Evolutionary conservation across 2,329 filamentous ascomycete genomes (phyloP).

Genomic region (Aspergillus carbonarius): DNA sequence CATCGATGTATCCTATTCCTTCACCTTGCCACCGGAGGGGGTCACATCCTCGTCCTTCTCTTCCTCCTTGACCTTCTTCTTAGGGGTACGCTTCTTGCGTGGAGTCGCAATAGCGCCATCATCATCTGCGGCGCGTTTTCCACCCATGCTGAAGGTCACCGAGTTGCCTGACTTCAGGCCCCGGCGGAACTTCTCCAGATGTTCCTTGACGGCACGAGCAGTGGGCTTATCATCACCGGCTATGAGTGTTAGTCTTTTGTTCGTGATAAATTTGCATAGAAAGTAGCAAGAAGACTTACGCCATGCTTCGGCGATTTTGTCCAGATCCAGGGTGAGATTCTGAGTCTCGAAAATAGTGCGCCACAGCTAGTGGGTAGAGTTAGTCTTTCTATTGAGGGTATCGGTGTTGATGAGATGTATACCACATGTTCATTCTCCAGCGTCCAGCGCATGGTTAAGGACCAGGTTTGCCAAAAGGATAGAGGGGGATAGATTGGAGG

Average conservation of each 20-base stretch:
- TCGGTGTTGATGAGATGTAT: neutral
- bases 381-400: neutral
- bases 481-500: neutral
- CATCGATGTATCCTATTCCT: too few species aligned
- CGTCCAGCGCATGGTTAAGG: slow-evolving; percentile 8
- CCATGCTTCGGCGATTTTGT: slow-evolving; percentile 7
- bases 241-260: neutral
- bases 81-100: neutral
- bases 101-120: neutral
- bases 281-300: neutral
- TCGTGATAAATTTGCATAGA: neutral
- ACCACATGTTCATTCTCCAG: slow-evolving; percentile 8
- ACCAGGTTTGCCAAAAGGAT: neutral
- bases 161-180: slow-evolving; percentile 1
- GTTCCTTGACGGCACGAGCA: slow-evolving; percentile 14
- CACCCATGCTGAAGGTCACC: slow-evolving; percentile 10
- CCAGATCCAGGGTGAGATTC: slow-evolving; percentile 12
- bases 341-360: slow-evolving; percentile 17
- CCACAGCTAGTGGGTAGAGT: slow-evolving; percentile 13
- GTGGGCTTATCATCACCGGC: slow-evolving; percentile 15
- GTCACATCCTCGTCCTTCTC: neutral
- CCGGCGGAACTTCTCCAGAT: slow-evolving; percentile 13
- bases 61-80: neutral
- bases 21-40: too few species aligned
- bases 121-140: neutral